Base-by-base conservation (phyloP, 2,329 filamentous ascomycete species). In the Alternaria atra region DNA sequence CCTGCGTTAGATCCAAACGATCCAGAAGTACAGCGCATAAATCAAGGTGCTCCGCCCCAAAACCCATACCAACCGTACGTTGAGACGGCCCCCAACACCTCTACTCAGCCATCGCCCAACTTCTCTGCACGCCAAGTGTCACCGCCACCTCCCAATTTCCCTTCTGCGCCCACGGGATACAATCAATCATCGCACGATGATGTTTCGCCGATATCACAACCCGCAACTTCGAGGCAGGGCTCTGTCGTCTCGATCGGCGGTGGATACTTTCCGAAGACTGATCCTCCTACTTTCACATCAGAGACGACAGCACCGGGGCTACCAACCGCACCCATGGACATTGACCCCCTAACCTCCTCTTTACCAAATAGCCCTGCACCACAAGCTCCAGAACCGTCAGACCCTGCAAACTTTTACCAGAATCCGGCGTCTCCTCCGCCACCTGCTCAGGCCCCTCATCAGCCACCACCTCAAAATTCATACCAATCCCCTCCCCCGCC, bases 1-100 rank as follows among this genome's bases (percentile, higher is more conserved):
- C 81, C 83, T 43, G 73, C 80, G 2, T 79, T 90, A n/a, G 87
- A 89, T 68, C 85, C 86, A 1, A 84, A 85, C 55, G 90, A 92
- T 63, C 86, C 88, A 2, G 89, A 91, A 52, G 86, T 91, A 2
- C 85, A 86, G 70, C 79, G 82, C 42, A 80, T 89, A 52, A 82
- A 78, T 50, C 78, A 79, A 17, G 64, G 68, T 35, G 66, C 68
- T 4, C 74, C 77, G 30, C 71, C 63, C 15, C 71, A 60, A 6
- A 69, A 69, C 20, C 61, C 68, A 39, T 72, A 77, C 56, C 78
- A 87, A 64, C 81, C 87, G 0, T 85, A 84, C 2, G 87, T 90
- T 9, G 87, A 90, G 70, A 86, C 88, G 35, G 84, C 84, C 0
- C 84, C 85, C 5, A 86, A 89, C 61, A 87, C 88, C 48, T 81